phyloP scores from a whole-genome alignment of 2,329 filamentous ascomycete genomes.

The Stenocarpella maydis region DNA sequence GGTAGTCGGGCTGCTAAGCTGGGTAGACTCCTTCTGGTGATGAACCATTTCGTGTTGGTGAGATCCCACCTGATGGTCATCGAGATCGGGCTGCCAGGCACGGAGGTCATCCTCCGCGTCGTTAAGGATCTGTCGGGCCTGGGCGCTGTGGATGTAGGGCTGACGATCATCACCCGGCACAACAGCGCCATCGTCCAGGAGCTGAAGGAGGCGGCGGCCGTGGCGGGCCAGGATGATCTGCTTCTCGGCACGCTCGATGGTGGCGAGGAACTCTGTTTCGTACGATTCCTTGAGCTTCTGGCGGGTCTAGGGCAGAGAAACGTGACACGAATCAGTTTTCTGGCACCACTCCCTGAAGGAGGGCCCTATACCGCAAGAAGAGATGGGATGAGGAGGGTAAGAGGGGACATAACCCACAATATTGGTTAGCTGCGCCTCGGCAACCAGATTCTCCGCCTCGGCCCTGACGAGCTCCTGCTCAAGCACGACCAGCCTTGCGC shows the following conservation, averaged over 20 bases:
- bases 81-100: constrained; percentile 68
- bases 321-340: not conserved
- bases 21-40: not conserved
- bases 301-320: constrained; percentile 70
- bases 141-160: constrained; percentile 70
- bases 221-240: constrained; percentile 94
- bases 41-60: constrained; percentile 14
- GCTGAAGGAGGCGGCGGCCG: constrained; percentile 81
- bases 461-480: constrained; percentile 97
- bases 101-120: constrained; percentile 90
- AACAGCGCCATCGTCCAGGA: constrained; percentile 89
- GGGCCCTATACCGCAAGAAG: not conserved
- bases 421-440: constrained; percentile 95
- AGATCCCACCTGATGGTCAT: constrained; percentile 40
- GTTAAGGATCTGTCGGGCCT: constrained; percentile 86
- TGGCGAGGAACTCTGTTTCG: constrained; percentile 84
- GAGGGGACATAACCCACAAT: constrained; percentile 67
- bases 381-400: not conserved
- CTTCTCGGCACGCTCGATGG: constrained; percentile 96
- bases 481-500: constrained; percentile 79
- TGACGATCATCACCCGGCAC: constrained; percentile 82
- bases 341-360: not conserved
- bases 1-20: constrained; percentile 24
- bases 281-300: constrained; percentile 97
- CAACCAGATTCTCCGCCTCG: constrained; percentile 94